These are phyloP conservation scores for Meyerozyma elateridarum DNA, from an alignment of 1,139 yeast species.

Conservation along the genomic window DNA sequence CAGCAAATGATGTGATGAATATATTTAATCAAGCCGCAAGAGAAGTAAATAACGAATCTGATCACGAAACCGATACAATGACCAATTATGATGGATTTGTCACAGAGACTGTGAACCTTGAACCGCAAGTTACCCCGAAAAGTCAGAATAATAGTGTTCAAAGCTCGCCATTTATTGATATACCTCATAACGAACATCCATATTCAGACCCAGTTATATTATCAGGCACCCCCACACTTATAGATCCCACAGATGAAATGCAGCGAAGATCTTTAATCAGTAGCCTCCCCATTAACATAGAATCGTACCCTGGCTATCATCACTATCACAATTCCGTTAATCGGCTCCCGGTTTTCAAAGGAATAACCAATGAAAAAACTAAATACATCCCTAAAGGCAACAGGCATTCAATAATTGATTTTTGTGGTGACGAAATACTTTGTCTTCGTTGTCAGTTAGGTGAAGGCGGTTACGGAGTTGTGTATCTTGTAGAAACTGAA, in stretches of 20 bases:
- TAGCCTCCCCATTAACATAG: slow-evolving; percentile 22
- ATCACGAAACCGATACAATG: slow-evolving; percentile 25
- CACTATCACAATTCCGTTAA: slow-evolving; percentile 18
- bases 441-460: slow-evolving; percentile 65
- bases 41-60: slow-evolving; percentile 27
- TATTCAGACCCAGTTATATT: too few relatives aligned
- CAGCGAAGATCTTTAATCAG: slow-evolving; percentile 22
- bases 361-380: slow-evolving; percentile 31
- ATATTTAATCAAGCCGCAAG: slow-evolving; percentile 70
- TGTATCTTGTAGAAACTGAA: slow-evolving; percentile 67
- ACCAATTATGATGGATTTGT: slow-evolving; percentile 48
- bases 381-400: slow-evolving; percentile 34
- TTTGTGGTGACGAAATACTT: slow-evolving; percentile 47
- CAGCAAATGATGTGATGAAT: slow-evolving; percentile 66
- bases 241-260: slow-evolving; percentile 29
- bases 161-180: slow-evolving; percentile 48
- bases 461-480: slow-evolving; percentile 76
- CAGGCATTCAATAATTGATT: slow-evolving; percentile 41
- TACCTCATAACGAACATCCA: slow-evolving; percentile 6
- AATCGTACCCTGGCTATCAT: slow-evolving; percentile 27
- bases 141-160: slow-evolving; percentile 22
- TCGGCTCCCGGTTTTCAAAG: slow-evolving; percentile 28
- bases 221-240: slow-evolving; percentile 7
- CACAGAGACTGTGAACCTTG: slow-evolving; percentile 42
- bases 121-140: slow-evolving; percentile 25